phyloP scores from a whole-genome alignment of 192 early-diverging fungal species.

The Rhizophlyctis rosea region DNA sequence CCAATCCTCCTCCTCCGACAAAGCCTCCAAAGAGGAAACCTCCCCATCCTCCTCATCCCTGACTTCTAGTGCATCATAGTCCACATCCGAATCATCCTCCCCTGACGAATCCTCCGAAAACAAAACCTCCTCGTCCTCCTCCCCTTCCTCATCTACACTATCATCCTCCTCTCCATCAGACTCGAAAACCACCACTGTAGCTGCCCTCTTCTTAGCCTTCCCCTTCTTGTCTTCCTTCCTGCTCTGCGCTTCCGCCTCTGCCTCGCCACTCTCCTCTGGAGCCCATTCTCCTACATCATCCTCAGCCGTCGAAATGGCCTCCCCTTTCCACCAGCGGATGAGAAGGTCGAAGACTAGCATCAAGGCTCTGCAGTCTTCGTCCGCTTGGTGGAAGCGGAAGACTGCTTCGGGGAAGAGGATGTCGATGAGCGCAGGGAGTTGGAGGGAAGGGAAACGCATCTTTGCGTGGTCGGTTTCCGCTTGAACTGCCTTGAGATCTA shows the following conservation, averaged over 20 bases:
- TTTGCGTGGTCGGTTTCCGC: too few species aligned
- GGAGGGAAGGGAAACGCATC: too few species aligned
- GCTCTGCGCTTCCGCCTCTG: background rate
- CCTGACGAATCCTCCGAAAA: background rate
- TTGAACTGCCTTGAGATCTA: too few species aligned
- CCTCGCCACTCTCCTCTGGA: background rate
- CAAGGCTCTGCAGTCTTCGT: too few species aligned
- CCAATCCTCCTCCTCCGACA: background rate
- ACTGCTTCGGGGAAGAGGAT: conserved; percentile 87
- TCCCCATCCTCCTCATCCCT: background rate
- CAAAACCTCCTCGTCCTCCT: background rate
- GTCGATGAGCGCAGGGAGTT: too few species aligned
- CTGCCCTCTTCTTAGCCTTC: background rate
- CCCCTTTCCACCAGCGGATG: too few species aligned
- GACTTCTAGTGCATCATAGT: background rate
- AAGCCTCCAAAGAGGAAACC: background rate
- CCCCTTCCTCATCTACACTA: background rate
- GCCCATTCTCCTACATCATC: background rate
- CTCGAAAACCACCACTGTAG: background rate
- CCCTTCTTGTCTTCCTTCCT: too few species aligned
- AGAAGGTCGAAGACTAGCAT: too few species aligned
- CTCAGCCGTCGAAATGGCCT: background rate
- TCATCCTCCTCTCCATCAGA: conserved; percentile 2
- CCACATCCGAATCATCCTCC: too few species aligned
- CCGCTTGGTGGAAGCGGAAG: conserved; percentile 92